Evolutionary conservation across 2,329 filamentous ascomycete species (phyloP).

Genomic region (Cadophora sp.): DNA sequence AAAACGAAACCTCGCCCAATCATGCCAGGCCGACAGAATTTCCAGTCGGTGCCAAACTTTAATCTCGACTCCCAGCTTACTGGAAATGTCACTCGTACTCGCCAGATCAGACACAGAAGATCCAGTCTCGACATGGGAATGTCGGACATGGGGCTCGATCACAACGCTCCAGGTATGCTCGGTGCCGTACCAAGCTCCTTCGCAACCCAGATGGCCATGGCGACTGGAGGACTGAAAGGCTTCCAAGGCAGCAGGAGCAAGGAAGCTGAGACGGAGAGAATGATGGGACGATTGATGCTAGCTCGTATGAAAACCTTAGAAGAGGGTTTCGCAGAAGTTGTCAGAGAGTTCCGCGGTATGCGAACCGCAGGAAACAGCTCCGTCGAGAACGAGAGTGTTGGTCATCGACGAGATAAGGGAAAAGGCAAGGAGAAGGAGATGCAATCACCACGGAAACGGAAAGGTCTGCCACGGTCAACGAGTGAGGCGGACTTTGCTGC

Average conservation of each 20-base stretch:
- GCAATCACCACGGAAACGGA: conserved; percentile 12
- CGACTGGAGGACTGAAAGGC: conserved; percentile 64
- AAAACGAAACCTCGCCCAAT: conserved; percentile 63
- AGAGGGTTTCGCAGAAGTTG: conserved; percentile 87
- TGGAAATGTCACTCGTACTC: conserved; percentile 10
- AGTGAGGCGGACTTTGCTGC: conserved; percentile 32
- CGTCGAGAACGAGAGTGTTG: conserved; percentile 28
- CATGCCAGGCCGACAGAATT: conserved; percentile 56
- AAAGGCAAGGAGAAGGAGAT: conserved; percentile 30
- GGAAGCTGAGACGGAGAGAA: conserved; percentile 62
- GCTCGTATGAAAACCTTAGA: conserved; percentile 93
- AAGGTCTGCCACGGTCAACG: conserved; percentile 23
- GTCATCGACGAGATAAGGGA: conserved; percentile 20
- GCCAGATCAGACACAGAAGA: conserved; percentile 44
- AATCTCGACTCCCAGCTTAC: conserved; percentile 29
- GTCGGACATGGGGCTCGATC: conserved; percentile 74
- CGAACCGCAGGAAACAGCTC: conserved; percentile 41
- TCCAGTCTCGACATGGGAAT: conserved; percentile 73
- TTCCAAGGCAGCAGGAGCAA: conserved; percentile 51
- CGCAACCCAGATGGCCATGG: conserved; percentile 80
- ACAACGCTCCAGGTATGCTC: conserved; percentile 66
- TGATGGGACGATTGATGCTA: conserved; percentile 81
- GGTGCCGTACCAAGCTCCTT: conserved; percentile 76
- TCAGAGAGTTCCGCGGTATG: conserved; percentile 67
- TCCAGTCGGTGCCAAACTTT: conserved; percentile 62